Conservation (phyloP, 306 rosid species). For the Lathyrus oleraceus region DNA sequence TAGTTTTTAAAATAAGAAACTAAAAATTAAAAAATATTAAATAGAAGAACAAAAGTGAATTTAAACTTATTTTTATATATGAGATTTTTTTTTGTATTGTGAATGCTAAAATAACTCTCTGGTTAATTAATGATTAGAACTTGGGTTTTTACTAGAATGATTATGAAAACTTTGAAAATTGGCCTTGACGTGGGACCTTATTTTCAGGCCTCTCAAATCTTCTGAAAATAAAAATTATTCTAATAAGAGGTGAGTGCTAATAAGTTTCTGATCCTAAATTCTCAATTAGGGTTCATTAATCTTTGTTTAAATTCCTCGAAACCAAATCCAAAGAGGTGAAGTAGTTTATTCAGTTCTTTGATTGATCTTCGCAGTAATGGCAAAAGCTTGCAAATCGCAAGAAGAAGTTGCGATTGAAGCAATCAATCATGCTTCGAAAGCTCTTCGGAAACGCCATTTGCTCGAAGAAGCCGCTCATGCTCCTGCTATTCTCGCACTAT, state of each 20-base stretch:
- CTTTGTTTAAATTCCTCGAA: neutral
- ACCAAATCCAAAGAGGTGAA: slow-evolving; percentile 10
- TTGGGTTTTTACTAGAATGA: too few species aligned
- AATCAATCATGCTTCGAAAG: slow-evolving; percentile 75
- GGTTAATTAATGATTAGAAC: too few species aligned
- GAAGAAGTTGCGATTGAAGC: slow-evolving; percentile 65
- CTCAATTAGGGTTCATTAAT: neutral
- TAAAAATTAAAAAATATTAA: too few species aligned
- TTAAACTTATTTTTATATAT: too few species aligned
- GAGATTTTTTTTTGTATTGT: too few species aligned
- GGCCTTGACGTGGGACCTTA: neutral
- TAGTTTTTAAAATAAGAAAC: too few species aligned
- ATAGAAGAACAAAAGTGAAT: too few species aligned
- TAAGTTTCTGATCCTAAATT: slow-evolving; percentile 14
- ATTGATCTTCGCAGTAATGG: slow-evolving; percentile 28
- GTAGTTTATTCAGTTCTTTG: slow-evolving; percentile 3
- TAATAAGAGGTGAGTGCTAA: too few species aligned
- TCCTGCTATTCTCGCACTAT: slow-evolving; percentile 78
- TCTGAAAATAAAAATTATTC: neutral
- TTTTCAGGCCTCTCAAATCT: neutral
- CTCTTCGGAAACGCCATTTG: slow-evolving; percentile 85
- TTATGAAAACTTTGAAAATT: neutral
- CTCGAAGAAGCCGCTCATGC: slow-evolving; percentile 96
- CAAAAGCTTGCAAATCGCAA: slow-evolving; percentile 46
- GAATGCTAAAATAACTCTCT: too few species aligned